These are phyloP conservation scores for Cutaneotrichosporon cyanovorans DNA, from an alignment of 1,284 basidiomycete genomes.

Conservation along the genomic window DNA sequence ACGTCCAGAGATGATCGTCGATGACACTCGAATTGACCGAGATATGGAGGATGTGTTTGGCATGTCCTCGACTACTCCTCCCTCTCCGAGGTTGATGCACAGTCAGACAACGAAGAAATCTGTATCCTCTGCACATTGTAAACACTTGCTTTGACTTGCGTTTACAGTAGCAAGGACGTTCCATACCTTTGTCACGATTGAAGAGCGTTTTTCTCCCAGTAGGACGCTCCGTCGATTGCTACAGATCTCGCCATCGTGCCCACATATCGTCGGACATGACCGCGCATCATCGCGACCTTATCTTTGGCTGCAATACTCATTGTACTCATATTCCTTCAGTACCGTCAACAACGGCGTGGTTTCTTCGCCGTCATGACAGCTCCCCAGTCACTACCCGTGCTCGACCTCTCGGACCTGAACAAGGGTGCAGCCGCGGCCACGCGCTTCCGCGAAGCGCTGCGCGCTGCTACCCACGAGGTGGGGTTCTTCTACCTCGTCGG, in stretches of 20 bases:
- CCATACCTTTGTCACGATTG: too few relatives aligned
- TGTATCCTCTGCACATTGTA: too few relatives aligned
- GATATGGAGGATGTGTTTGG: too few relatives aligned
- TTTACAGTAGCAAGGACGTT: too few relatives aligned
- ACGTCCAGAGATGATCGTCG: too few relatives aligned
- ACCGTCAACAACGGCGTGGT: background rate
- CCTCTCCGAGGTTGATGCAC: too few relatives aligned
- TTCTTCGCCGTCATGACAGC: background rate
- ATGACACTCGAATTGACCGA: too few relatives aligned
- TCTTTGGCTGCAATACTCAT: background rate
- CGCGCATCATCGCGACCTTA: background rate
- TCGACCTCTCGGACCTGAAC: conserved; percentile 12
- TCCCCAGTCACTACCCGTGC: conserved; percentile 4
- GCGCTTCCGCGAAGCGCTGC: conserved; percentile 9
- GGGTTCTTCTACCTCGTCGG: conserved; percentile 36
- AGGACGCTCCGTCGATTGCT: background rate
- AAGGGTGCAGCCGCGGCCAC: background rate
- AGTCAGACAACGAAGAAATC: too few relatives aligned
- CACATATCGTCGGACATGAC: too few relatives aligned
- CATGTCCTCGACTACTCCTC: too few relatives aligned
- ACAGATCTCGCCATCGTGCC: background rate
- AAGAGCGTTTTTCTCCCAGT: background rate
- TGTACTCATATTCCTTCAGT: background rate
- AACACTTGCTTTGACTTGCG: too few relatives aligned
- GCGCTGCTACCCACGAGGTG: conserved; percentile 9